Percentiles rank a stretch among this genome's conserved stretches.
Conservation (phyloP, 768 basidiomycete genomes). For the Hericium rajendrae region DNA sequence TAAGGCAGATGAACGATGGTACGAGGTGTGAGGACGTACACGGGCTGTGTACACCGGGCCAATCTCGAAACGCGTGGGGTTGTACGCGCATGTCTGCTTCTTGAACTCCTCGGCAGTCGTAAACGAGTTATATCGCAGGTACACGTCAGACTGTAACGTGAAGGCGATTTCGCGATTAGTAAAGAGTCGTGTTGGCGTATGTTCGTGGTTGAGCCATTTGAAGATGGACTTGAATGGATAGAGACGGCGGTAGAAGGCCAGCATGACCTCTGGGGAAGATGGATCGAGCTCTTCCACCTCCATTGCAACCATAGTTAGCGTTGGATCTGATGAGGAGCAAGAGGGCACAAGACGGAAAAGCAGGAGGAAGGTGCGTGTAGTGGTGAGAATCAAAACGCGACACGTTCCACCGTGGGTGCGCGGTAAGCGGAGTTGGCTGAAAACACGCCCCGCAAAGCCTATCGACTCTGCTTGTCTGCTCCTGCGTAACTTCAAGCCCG, state of each 20-base stretch:
- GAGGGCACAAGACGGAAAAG: not conserved
- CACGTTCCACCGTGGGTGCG: not conserved
- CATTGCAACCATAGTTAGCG: not conserved
- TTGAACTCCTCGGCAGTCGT: slow-evolving; percentile 80
- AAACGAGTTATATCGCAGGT: slow-evolving; percentile 94
- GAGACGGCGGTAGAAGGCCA: slow-evolving; percentile 77
- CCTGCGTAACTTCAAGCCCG: too few relatives aligned
- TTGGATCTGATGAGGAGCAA: not conserved
- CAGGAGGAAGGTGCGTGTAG: not conserved
- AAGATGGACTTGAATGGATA: slow-evolving; percentile 95
- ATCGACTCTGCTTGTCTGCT: too few relatives aligned
- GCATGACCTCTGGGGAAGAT: slow-evolving; percentile 53
- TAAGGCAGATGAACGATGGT: too few relatives aligned
- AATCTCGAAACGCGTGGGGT: slow-evolving; percentile 93
- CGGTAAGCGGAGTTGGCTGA: not conserved
- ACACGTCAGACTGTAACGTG: slow-evolving; percentile 83
- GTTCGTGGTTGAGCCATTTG: slow-evolving; percentile 91
- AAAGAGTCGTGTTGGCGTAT: slow-evolving; percentile 68
- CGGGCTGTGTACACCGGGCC: slow-evolving; percentile 86
- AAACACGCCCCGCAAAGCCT: too few relatives aligned
- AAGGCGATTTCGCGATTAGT: slow-evolving; percentile 95
- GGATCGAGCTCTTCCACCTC: slow-evolving; percentile 10
- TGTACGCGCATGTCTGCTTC: slow-evolving; percentile 73
- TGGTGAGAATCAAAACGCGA: not conserved
- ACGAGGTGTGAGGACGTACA: too few relatives aligned